Evolutionary conservation across 805 yeast species (phyloP), one percentile per base, ranked within the genome.

Genomic region (Wickerhamiella bombiphila): DNA sequence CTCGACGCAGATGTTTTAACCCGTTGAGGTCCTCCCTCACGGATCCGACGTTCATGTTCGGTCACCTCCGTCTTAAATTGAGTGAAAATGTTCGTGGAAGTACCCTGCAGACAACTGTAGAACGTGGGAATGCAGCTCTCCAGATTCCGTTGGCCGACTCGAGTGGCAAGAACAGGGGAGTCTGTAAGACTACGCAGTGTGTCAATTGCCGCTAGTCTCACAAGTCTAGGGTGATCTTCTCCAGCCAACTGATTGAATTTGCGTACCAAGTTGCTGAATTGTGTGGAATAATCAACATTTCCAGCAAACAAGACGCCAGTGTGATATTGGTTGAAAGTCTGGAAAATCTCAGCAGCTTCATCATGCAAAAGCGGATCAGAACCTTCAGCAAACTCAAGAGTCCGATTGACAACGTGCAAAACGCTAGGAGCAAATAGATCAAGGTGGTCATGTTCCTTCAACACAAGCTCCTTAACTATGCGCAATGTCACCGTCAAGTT

Each of bases 401-500:
- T 67, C 7, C 63, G 53, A 19, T 54, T 55, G 52, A 86, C 62
- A 19, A 86, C 75, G 16, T 64, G 60, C 35, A 81, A 66, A 14
- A 80, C 74, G 48, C 76, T 71, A 18, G 63, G 65, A 1, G 94
- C 86, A 60, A 83, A 76, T 22, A 83, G 77, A 44, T 80, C 83
- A 54, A 91, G 63, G 55, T 91, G 88, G 42, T 81, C 93, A 29
- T 72, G 65, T 55, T 96, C 85, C 52, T 73, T 71, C 20, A 22
- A 30, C 26, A 85, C 76, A 47, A 91, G 66, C 28, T 78, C 77
- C 36, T 68, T 56, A 39, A 82, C 56, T 15, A 88, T 76, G 36
- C 68, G 76, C 43, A 83, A 61, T 0, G 96, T 79, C 13, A 88
- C 97, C 43, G 74, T 76, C 17, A 83, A 67, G 52, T 88, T 86